Evolutionary conservation across 257 asterid species (phyloP).

Genomic region (Plantago elongata): DNA sequence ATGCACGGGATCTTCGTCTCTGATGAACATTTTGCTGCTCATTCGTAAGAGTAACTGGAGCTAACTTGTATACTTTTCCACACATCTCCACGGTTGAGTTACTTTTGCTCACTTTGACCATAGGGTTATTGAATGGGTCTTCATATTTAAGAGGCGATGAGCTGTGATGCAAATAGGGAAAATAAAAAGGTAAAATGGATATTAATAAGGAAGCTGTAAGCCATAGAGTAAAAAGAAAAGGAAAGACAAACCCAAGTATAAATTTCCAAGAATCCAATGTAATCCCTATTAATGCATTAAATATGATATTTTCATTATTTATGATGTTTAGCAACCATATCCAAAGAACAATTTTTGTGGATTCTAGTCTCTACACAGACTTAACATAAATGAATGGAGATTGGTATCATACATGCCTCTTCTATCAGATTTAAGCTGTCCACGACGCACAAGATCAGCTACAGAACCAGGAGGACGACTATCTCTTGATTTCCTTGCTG

Average conservation of each 20-base stretch:
- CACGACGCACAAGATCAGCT: conserved; percentile 95
- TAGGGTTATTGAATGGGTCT: conserved; percentile 94
- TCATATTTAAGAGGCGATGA: conserved; percentile 86
- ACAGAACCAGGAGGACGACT: conserved; percentile 73
- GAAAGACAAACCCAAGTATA: not conserved
- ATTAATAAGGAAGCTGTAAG: conserved; percentile 10
- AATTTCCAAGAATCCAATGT: no score
- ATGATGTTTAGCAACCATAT: conserved; percentile 12
- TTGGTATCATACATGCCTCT: conserved; percentile 97
- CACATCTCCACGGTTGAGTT: conserved; percentile 93
- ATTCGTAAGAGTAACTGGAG: conserved; percentile 86
- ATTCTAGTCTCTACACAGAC: not conserved
- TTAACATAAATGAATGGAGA: conserved; percentile 19
- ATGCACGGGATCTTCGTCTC: conserved; percentile 93
- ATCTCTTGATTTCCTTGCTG: conserved; percentile 42
- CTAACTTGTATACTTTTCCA: conserved; percentile 88
- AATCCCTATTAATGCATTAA: no score
- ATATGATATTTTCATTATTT: not conserved
- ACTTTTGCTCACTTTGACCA: conserved; percentile 81
- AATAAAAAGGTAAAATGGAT: conserved; percentile 21
- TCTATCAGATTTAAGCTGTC: conserved; percentile 95
- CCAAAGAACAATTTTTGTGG: not conserved
- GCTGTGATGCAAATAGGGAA: conserved; percentile 31
- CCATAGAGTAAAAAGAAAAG: not conserved
- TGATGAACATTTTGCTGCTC: conserved; percentile 79